Base-by-base conservation (phyloP, 345 rosid species). In the Mallotus nudiflorus region DNA sequence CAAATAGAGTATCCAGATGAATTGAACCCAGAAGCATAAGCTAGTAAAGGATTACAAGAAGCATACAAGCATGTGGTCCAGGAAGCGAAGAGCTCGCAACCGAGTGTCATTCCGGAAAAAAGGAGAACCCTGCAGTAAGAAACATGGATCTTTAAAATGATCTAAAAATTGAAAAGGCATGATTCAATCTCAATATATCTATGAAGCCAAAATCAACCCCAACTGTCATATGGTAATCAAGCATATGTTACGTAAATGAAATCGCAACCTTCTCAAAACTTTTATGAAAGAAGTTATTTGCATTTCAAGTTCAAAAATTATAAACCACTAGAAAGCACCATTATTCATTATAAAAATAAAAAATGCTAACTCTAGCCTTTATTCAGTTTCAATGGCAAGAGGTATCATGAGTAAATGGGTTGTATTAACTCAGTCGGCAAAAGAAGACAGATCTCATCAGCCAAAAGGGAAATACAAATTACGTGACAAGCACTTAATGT, bases 11-110 rank as follows among this genome's bases (percentile, higher is more conserved):
- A 45, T 20, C 57, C 50, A 74, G 46, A 67, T 40, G 45, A 59
- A n/a, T 48, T 20, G 15, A 66, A 54, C 68, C 28, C 44, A 57
- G 25, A 78, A 46, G 48, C 60, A 71, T 48, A 46, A 40, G 56
- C 28, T 39, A 35, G 3, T 35, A 59, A 74, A 59, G 65, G 42
- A 62, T 62, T 40, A 77, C 77, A 69, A 75, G 72, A 72, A 25
- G 75, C 96, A 65, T 95, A 95, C 99, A 84, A 95, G 92, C 91
- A 95, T 77, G 78, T 95, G 97, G 80, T 95, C 99, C 72, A 95
- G 99, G 85, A 95, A 95, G 58, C 97, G 99, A 73, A 95, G 97
- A 71, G 97, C 99, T 62, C 97, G 96, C 91, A 95, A 78, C 85
- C 97, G 85, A 76, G 99, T 86, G 74, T 94, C 99, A 55, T 88